Evolutionary conservation across 139 green algal species (phyloP).

Genomic region (Closterium sp.): DNA sequence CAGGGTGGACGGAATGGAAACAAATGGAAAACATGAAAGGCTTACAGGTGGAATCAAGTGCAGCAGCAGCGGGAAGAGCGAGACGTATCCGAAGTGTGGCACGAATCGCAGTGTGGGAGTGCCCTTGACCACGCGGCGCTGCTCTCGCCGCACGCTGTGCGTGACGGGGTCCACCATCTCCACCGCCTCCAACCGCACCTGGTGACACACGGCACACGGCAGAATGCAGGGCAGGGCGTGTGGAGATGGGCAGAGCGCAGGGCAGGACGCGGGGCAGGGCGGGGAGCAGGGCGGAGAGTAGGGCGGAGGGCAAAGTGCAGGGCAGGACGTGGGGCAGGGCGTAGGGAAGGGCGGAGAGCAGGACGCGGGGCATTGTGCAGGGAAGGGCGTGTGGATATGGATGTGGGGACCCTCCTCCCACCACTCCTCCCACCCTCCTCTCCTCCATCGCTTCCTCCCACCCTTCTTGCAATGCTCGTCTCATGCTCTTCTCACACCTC

Average conservation of each 20-base stretch:
- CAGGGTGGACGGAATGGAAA: no score
- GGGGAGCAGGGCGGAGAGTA: not conserved
- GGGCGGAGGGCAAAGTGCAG: no score
- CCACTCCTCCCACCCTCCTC: not conserved
- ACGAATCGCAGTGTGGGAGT: conserved; percentile 58
- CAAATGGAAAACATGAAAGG: no score
- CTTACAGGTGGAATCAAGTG: conserved; percentile 69
- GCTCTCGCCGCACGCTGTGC: not conserved
- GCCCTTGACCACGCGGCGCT: not conserved
- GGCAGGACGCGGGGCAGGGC: no score
- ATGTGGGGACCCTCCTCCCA: not conserved
- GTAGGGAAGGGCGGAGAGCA: no score
- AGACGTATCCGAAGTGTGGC: conserved; percentile 85
- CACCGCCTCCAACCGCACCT: conserved; percentile 8
- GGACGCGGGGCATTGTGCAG: no score
- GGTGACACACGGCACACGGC: not conserved
- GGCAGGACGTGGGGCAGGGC: no score
- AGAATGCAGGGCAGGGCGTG: no score
- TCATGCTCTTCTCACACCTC: not conserved
- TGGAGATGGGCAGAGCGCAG: no score
- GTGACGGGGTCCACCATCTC: conserved; percentile 12
- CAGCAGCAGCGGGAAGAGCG: conserved; percentile 90
- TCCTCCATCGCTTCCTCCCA: no score
- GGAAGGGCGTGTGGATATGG: not conserved
- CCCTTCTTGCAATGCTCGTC: no score